These are phyloP conservation scores for Pseudohyphozyma bogoriensis DNA, from an alignment of 768 basidiomycete genomes.

Conservation along the genomic window DNA sequence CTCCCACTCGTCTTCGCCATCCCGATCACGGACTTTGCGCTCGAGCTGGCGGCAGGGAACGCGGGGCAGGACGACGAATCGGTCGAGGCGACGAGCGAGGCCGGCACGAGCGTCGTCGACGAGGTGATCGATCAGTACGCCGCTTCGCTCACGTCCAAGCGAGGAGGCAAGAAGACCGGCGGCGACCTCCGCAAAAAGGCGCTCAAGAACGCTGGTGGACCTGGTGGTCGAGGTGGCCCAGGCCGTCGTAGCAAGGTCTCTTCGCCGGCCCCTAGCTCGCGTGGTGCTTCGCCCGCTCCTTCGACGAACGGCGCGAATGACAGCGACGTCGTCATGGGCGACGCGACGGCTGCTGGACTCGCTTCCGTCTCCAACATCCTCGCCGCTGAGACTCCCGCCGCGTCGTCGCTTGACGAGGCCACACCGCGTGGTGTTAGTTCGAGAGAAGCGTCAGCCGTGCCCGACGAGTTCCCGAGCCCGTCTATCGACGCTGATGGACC, in stretches of 20 bases:
- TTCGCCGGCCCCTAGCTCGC: constrained; percentile 19
- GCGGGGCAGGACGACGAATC: constrained; percentile 8
- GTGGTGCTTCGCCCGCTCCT: constrained; percentile 11
- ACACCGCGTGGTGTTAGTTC: neutral
- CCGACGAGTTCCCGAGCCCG: neutral
- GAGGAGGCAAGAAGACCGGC: constrained; percentile 15
- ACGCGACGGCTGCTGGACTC: neutral
- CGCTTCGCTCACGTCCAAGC: constrained; percentile 1
- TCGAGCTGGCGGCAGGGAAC: constrained; percentile 3
- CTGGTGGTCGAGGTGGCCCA: constrained; percentile 1
- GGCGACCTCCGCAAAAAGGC: constrained; percentile 66
- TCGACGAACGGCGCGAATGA: constrained; percentile 6
- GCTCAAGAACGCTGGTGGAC: constrained; percentile 48
- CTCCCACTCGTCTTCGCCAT: constrained; percentile 46
- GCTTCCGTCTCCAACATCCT: neutral
- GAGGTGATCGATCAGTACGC: neutral
- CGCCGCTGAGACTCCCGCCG: neutral
- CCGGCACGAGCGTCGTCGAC: constrained; percentile 2
- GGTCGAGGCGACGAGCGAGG: constrained; percentile 16
- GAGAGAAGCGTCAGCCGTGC: neutral
- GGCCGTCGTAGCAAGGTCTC: constrained; percentile 4
- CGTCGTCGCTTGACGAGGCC: neutral
- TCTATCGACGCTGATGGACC: neutral
- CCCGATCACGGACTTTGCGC: constrained; percentile 10
- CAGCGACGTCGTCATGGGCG: neutral